These are phyloP conservation scores for Xylaria acuta DNA, from an alignment of 495 filamentous ascomycete species.

Conservation along the genomic window DNA sequence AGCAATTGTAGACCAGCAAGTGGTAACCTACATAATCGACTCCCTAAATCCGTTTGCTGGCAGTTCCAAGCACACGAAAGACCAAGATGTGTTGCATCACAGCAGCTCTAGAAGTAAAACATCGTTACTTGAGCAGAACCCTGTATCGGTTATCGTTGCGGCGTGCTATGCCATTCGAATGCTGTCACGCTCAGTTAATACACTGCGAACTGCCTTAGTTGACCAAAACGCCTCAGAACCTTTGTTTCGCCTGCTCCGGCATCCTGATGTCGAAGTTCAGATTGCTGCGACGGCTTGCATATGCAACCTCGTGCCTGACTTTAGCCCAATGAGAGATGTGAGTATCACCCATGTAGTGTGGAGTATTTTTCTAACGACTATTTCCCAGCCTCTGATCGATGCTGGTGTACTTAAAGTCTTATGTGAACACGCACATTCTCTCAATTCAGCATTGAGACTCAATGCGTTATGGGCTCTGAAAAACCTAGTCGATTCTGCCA, in stretches of 20 bases:
- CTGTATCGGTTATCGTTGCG: conserved; percentile 73
- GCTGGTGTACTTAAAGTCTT: conserved; percentile 78
- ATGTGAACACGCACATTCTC: conserved; percentile 82
- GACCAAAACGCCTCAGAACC: conserved; percentile 83
- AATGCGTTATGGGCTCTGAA: conserved; percentile 94
- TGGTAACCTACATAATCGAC: conserved; percentile 81
- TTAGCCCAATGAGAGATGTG: conserved; percentile 89
- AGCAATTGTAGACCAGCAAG: conserved; percentile 77
- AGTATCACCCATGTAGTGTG: conserved; percentile 37
- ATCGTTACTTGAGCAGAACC: conserved; percentile 47
- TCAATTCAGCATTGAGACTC: conserved; percentile 72
- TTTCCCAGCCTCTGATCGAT: conserved; percentile 68
- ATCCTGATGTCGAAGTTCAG: conserved; percentile 80
- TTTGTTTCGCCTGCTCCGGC: conserved; percentile 75
- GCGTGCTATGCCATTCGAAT: conserved; percentile 81
- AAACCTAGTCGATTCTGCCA: conserved; percentile 74
- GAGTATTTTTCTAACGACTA: conserved; percentile 37
- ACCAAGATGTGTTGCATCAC: conserved; percentile 24
- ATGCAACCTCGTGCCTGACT: conserved; percentile 83
- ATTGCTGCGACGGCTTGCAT: conserved; percentile 82
- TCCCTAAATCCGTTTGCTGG: conserved; percentile 69
- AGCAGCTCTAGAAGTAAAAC: conserved; percentile 30
- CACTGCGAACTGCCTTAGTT: conserved; percentile 82
- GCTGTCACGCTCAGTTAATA: conserved; percentile 81
- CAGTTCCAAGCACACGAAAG: conserved; percentile 30